These are phyloP conservation scores for Fusarium agapanthi DNA, from an alignment of 2,329 filamentous ascomycete genomes.

Conservation along the genomic window DNA sequence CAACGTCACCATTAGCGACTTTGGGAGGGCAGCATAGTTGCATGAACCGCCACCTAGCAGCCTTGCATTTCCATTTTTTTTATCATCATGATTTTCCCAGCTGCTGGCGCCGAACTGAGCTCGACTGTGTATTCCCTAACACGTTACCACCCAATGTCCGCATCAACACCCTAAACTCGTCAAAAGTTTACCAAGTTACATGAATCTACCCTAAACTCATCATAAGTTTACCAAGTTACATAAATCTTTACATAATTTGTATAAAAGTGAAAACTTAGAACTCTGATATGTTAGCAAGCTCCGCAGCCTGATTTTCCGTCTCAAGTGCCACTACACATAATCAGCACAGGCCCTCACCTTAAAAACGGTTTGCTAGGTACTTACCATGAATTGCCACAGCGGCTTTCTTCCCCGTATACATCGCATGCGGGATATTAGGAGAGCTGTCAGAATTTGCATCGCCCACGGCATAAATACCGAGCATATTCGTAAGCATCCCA, in stretches of 20 bases:
- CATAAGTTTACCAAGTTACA: rapidly evolving
- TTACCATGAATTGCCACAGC: slow-evolving; percentile 66
- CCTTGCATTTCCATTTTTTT: not conserved
- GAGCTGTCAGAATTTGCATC: slow-evolving; percentile 68
- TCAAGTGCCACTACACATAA: slow-evolving; percentile 50
- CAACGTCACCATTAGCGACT: not conserved
- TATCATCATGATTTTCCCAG: not conserved
- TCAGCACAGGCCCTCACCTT: not conserved
- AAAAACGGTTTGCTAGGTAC: slow-evolving; percentile 30
- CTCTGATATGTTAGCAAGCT: slow-evolving; percentile 40
- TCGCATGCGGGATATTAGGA: slow-evolving; percentile 69
- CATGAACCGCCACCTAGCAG: no score
- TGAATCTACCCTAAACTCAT: not conserved
- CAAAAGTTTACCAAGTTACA: no score
- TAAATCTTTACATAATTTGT: not conserved
- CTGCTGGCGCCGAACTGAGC: no score
- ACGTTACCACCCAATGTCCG: rapidly evolving
- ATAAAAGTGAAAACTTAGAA: not conserved
- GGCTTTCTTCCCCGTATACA: slow-evolving; percentile 66
- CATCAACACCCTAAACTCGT: no score
- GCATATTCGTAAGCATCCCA: slow-evolving; percentile 61
- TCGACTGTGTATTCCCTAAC: rapidly evolving
- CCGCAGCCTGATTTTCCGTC: slow-evolving; percentile 48
- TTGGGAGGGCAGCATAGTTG: rapidly evolving
- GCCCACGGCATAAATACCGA: slow-evolving; percentile 66